A percentile compares a stretch with the other conserved stretches of the same genome.
Evolutionary conservation across 2,329 filamentous ascomycete species (phyloP).

Genomic region (Calonectria pteridis): DNA sequence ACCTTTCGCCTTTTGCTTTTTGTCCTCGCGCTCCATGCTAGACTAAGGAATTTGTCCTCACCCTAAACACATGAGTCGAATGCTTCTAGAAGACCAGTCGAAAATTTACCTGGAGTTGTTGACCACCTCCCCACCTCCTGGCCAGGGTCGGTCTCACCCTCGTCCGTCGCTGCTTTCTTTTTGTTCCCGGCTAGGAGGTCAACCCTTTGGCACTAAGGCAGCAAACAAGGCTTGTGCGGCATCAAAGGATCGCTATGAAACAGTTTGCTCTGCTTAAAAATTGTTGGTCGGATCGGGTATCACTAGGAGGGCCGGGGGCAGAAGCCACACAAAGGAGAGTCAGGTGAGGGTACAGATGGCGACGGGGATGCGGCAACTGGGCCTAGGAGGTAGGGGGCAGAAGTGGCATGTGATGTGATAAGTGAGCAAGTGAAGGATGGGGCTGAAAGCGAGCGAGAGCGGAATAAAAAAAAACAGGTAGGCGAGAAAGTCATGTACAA

Average conservation of each 20-base stretch:
- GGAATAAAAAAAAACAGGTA: not conserved
- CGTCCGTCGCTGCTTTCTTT: constrained; percentile 14
- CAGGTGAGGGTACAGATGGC: not conserved
- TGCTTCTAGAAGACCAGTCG: constrained; percentile 4
- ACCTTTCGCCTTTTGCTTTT: not conserved
- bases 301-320: not conserved
- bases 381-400: not conserved
- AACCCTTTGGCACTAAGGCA: constrained; percentile 4
- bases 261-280: not conserved
- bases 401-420: not conserved
- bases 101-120: not conserved
- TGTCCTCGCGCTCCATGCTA: not conserved
- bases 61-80: not conserved
- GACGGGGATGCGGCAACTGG: not conserved
- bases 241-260: constrained; percentile 1
- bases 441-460: not conserved
- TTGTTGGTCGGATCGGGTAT: not conserved
- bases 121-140: not conserved
- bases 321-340: not conserved
- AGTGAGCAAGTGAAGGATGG: not conserved
- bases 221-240: not conserved
- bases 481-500: not conserved
- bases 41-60: not conserved
- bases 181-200: constrained; percentile 14
- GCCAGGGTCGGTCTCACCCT: not conserved